phyloP scores from a whole-genome alignment of 2,329 filamentous ascomycete genomes.

The Cercospora berteroae region DNA sequence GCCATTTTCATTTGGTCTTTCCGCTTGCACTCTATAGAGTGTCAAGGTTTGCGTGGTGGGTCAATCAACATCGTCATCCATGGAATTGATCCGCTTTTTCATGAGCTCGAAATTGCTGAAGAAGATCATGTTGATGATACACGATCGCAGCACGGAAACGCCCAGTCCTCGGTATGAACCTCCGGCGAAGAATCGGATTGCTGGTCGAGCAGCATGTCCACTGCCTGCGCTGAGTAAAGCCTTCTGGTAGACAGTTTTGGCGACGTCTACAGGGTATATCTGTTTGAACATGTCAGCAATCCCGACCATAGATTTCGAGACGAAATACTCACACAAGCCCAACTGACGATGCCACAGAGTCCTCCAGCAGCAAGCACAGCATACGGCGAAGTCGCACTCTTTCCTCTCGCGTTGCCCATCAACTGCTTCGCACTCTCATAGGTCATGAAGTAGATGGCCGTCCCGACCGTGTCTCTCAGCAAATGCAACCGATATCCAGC shows the following conservation, averaged over 20 bases:
- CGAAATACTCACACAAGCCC: constrained; percentile 66
- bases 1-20: neutral
- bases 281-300: constrained; percentile 25
- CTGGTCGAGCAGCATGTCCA: constrained; percentile 54
- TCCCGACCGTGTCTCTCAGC: constrained; percentile 82
- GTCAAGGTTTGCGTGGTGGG: neutral
- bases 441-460: constrained; percentile 82
- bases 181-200: constrained; percentile 73
- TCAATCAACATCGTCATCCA: constrained; percentile 20
- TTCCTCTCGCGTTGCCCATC: constrained; percentile 70
- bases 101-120: constrained; percentile 84
- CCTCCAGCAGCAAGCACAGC: constrained; percentile 77
- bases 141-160: constrained; percentile 79
- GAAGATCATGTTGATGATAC: constrained; percentile 82
- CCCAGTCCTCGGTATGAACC: constrained; percentile 76
- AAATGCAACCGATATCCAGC: constrained; percentile 78
- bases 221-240: constrained; percentile 69
- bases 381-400: constrained; percentile 72
- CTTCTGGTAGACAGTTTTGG: constrained; percentile 81
- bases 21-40: neutral
- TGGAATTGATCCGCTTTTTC: constrained; percentile 58
- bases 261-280: constrained; percentile 69
- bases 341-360: constrained; percentile 78
- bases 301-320: neutral
- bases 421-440: constrained; percentile 85